Evolutionary conservation across 768 basidiomycete genomes (phyloP).

Genomic region (Pseudohyphozyma bogoriensis): DNA sequence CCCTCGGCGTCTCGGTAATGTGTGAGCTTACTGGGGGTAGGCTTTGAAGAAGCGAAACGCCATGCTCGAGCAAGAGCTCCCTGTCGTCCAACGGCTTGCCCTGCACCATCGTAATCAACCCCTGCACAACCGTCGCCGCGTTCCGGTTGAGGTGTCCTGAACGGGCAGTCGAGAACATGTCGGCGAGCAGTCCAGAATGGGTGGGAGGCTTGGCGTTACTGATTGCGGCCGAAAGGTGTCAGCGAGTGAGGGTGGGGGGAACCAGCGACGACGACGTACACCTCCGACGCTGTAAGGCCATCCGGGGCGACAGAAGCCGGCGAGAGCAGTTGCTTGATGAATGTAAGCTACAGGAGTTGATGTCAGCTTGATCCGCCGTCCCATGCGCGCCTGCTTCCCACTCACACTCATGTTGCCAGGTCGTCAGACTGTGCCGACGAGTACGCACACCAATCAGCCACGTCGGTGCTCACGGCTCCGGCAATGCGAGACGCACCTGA

Average conservation of each 20-base stretch:
- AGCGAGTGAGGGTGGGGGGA: too few relatives aligned
- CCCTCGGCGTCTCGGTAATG: too few relatives aligned
- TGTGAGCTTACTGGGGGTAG: neutral
- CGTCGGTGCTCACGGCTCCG: too few relatives aligned
- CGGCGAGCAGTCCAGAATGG: neutral
- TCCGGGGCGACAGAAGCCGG: neutral
- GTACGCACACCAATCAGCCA: too few relatives aligned
- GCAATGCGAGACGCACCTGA: too few relatives aligned
- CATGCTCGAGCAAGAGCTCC: slow-evolving; percentile 2
- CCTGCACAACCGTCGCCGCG: neutral
- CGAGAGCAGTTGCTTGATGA: neutral
- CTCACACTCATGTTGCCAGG: too few relatives aligned
- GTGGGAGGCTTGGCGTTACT: too few relatives aligned
- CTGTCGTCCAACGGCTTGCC: neutral
- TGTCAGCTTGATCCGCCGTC: too few relatives aligned
- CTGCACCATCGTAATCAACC: neutral
- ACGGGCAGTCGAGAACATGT: neutral
- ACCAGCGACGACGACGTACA: neutral
- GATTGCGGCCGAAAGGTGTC: too few relatives aligned
- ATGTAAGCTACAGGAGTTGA: too few relatives aligned
- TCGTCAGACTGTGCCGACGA: too few relatives aligned
- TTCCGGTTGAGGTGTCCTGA: neutral
- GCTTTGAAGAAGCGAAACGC: neutral
- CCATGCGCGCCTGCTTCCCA: too few relatives aligned
- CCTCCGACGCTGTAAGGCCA: neutral